These are phyloP conservation scores for Chenopodium quinoa DNA, from an alignment of 148 eudicot species.

Conservation along the genomic window DNA sequence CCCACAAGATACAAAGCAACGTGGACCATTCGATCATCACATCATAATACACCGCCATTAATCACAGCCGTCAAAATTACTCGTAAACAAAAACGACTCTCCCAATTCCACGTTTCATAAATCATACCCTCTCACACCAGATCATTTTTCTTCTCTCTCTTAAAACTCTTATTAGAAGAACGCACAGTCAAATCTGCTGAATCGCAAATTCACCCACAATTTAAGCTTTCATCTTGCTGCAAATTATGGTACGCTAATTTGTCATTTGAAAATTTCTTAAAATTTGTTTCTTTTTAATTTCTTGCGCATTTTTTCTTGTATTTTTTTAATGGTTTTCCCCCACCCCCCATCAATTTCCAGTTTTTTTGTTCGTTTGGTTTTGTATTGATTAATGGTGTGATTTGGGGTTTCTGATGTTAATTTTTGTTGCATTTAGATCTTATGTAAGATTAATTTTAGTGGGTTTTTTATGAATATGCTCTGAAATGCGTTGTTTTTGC, in stretches of 20 bases:
- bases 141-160: slow-evolving; percentile 2
- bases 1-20: not conserved
- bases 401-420: not conserved
- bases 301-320: not conserved
- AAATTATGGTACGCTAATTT: slow-evolving; percentile 21
- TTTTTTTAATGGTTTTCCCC: not conserved
- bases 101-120: slow-evolving; percentile 15
- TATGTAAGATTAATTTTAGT: not conserved
- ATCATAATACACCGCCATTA: not conserved
- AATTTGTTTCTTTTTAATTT: slow-evolving; percentile 3
- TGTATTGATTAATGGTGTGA: slow-evolving; percentile 1
- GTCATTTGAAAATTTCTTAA: not conserved
- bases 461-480: slow-evolving; percentile 13
- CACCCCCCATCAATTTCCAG: not conserved
- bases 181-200: slow-evolving; percentile 17
- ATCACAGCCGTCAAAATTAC: slow-evolving; percentile 11
- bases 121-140: slow-evolving; percentile 12
- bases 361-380: not conserved
- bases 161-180: slow-evolving; percentile 5
- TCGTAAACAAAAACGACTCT: not conserved
- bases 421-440: slow-evolving; percentile 24
- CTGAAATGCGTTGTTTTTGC: not conserved
- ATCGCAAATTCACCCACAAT: slow-evolving; percentile 8
- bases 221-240: slow-evolving; percentile 11
- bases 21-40: slow-evolving; percentile 22